Percentiles rank a stretch among this genome's conserved stretches.
phyloP scores from a whole-genome alignment of 140 eudicot genomes.

The Flaveria floridana region DNA sequence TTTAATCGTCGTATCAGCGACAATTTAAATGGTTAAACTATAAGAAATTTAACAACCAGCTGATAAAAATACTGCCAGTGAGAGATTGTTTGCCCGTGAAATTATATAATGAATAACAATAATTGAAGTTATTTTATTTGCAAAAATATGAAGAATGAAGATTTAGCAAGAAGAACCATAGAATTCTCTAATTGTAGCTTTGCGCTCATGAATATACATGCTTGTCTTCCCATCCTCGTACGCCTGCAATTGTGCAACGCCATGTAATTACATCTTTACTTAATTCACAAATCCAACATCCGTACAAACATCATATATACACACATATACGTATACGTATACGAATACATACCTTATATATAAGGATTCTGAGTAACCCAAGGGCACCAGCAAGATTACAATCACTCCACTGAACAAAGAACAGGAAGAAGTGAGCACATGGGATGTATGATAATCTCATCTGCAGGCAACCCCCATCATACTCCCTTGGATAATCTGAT shows the following conservation, averaged over 20 bases:
- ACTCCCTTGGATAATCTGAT: slow-evolving; percentile 77
- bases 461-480: slow-evolving; percentile 87
- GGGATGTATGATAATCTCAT: slow-evolving; percentile 92
- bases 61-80: neutral
- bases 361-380: slow-evolving; percentile 79
- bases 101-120: neutral
- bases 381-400: slow-evolving; percentile 92
- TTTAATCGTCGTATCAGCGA: neutral
- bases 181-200: slow-evolving; percentile 69
- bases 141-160: neutral
- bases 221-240: slow-evolving; percentile 80
- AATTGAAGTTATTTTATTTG: neutral
- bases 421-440: slow-evolving; percentile 75
- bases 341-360: slow-evolving; percentile 54
- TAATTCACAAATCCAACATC: neutral
- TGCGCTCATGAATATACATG: slow-evolving; percentile 74
- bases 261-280: slow-evolving; percentile 10
- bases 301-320: too few species aligned
- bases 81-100: too few species aligned
- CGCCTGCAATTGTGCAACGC: slow-evolving; percentile 45
- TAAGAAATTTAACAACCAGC: too few species aligned
- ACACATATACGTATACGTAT: too few species aligned
- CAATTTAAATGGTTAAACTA: too few species aligned
- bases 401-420: slow-evolving; percentile 92
- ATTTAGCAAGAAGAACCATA: slow-evolving; percentile 53